Evolutionary conservation across 345 rosid species (phyloP).

Genomic region (Hevea brasiliensis): DNA sequence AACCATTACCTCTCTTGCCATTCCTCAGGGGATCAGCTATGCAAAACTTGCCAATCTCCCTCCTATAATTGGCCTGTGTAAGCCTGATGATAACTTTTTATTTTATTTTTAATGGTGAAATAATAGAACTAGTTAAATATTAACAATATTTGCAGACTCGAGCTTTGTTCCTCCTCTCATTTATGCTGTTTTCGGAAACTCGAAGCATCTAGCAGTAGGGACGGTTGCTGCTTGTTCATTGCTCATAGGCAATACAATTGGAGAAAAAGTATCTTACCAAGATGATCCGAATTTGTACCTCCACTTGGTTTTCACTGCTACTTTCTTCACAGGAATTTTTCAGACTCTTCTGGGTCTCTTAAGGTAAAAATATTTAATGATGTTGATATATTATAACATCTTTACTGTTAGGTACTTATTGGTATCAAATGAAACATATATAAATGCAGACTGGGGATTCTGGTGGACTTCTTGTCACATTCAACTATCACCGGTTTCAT

Average conservation of each 20-base stretch:
- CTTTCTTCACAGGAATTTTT: slow-evolving; percentile 76
- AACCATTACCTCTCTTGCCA: slow-evolving; percentile 86
- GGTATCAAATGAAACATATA: background rate
- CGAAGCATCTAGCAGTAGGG: slow-evolving; percentile 80
- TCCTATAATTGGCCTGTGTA: slow-evolving; percentile 85
- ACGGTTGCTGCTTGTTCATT: slow-evolving; percentile 83
- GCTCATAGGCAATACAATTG: slow-evolving; percentile 52
- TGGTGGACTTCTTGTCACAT: slow-evolving; percentile 88
- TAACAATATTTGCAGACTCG: slow-evolving; percentile 47
- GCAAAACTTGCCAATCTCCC: slow-evolving; percentile 81
- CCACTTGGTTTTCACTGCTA: slow-evolving; percentile 65
- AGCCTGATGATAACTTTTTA: slow-evolving; percentile 15
- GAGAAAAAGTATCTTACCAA: slow-evolving; percentile 32
- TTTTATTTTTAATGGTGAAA: background rate
- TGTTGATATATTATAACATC: too few species aligned
- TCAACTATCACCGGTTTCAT: slow-evolving; percentile 93
- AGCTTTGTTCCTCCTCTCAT: slow-evolving; percentile 84
- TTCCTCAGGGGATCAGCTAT: slow-evolving; percentile 95
- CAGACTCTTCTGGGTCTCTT: slow-evolving; percentile 59
- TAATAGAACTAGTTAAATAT: background rate
- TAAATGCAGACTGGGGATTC: slow-evolving; percentile 57
- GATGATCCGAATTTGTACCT: slow-evolving; percentile 62
- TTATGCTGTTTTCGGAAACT: slow-evolving; percentile 80
- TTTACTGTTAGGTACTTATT: background rate
- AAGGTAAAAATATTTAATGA: too few species aligned